phyloP scores from a whole-genome alignment of 106 monocot species.

The Dendrobium huoshanense region DNA sequence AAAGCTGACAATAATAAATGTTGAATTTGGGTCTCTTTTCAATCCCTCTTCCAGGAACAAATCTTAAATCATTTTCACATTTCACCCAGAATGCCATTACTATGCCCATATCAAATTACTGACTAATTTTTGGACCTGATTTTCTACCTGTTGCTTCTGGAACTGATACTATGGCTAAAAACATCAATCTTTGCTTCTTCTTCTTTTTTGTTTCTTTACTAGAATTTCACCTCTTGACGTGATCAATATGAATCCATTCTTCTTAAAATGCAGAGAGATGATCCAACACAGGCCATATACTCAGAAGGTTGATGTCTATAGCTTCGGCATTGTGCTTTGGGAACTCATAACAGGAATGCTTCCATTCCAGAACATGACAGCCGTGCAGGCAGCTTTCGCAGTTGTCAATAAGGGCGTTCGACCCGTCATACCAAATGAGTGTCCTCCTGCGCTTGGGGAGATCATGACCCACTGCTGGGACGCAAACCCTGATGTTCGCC shows the following conservation, averaged over 20 bases:
- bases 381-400: conserved; percentile 66
- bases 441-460: conserved; percentile 50
- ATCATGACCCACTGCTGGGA: conserved; percentile 78
- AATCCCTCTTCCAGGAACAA: too few species aligned
- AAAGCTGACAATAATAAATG: too few species aligned
- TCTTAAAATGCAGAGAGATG: conserved; percentile 43
- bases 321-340: conserved; percentile 65
- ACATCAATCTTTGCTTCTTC: too few species aligned
- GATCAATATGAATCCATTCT: background rate
- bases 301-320: conserved; percentile 72
- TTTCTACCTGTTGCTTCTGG: too few species aligned
- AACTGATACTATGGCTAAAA: too few species aligned
- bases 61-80: too few species aligned
- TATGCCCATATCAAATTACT: too few species aligned
- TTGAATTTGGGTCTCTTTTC: too few species aligned
- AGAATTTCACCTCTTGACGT: background rate
- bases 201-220: too few species aligned
- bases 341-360: conserved; percentile 68
- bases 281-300: conserved; percentile 66
- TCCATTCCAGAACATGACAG: conserved; percentile 71
- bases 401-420: conserved; percentile 57
- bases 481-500: conserved; percentile 48
- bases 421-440: conserved; percentile 46
- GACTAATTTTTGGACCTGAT: too few species aligned
- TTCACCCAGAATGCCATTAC: too few species aligned